These are phyloP conservation scores for Hyaloscypha hepaticicola DNA, from an alignment of 495 filamentous ascomycete species.

Conservation along the genomic window DNA sequence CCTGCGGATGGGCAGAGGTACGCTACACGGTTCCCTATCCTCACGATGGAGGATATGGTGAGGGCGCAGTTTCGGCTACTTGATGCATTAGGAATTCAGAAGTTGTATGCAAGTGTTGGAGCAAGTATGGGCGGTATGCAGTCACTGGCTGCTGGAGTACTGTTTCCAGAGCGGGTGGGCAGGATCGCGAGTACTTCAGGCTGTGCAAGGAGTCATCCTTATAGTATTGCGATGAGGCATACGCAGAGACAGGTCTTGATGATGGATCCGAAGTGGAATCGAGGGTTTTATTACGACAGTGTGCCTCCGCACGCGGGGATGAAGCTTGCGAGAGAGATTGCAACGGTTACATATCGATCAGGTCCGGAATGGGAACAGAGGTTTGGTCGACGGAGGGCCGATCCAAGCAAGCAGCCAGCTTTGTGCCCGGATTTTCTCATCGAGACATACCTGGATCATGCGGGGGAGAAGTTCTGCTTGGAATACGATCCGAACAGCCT, in stretches of 20 bases:
- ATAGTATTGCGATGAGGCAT: constrained; percentile 99
- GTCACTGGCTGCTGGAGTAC: constrained; percentile 82
- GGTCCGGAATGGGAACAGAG: constrained; percentile 97
- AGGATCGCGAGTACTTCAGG: constrained; percentile 88
- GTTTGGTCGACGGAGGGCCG: constrained; percentile 85
- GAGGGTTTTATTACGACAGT: constrained; percentile 90
- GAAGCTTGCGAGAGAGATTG: constrained; percentile 97
- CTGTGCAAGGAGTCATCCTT: constrained; percentile 93
- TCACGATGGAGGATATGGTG: constrained; percentile 98
- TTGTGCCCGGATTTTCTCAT: constrained; percentile 97
- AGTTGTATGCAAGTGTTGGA: constrained; percentile 88
- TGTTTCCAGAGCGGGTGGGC: constrained; percentile 78
- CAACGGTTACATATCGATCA: constrained; percentile 94
- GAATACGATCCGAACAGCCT: constrained; percentile 97
- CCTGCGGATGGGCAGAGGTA: constrained; percentile 85
- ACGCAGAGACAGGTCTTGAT: constrained; percentile 96
- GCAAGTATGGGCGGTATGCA: constrained; percentile 99
- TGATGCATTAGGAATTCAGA: constrained; percentile 73
- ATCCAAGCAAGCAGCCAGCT: constrained; percentile 81
- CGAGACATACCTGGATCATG: constrained; percentile 97
- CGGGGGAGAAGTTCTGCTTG: constrained; percentile 98
- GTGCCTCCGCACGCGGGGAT: constrained; percentile 94
- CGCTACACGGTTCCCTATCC: constrained; percentile 93
- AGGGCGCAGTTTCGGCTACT: constrained; percentile 89
- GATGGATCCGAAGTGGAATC: constrained; percentile 97